Base-by-base conservation (phyloP, 2,329 filamentous ascomycete species). In the Dactylellina parvicollis region DNA sequence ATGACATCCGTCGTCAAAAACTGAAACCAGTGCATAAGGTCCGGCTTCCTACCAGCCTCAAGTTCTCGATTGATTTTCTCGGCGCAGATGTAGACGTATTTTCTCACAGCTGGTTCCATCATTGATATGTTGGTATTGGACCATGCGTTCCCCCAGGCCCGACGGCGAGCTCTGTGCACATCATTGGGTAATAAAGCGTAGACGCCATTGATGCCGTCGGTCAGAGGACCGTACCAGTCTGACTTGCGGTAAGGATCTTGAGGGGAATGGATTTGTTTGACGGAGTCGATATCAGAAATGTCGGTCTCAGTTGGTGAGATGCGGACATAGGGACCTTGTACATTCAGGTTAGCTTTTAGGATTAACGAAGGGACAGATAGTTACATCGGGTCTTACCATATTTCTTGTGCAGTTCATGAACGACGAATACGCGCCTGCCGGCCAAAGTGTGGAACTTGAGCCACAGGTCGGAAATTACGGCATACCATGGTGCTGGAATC, bases 401-500 rank as follows among this genome's bases (percentile, higher is more conserved):
- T 56, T 60, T 60, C 32, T 36, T 9, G 14, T 67, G 62, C 34
- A 67, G 12, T 4, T 59, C 52, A 42, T 67, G 44, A 32, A 67
- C 42, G n/a, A 30, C 44, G 32, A 59, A 52, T 42, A 52, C 34
- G 3, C 46, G 40, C 52, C 26, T 44, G 26, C 50, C 54, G 8
- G 32, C 34, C 36, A 59, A 18, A 32, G 20, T 32, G 14, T 54
- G 22, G 9, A 24, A 16, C 26, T 44, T 44, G 5, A 59, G 10
- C 62, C 62, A 67, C 4, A 50, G 3, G 5, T 32, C n/a, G 10
- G 62, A 60, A 12, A 67, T 42, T 9, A 32, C 44, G 2, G 54
- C 28, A 46, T 67, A 59, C 62, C 54, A 67, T 12, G 62, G 52
- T 26, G 28, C 62, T 8, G 54, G 62, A 12, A 67, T 16, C 10